These are phyloP conservation scores for Aspergillus aculeatinus DNA, from an alignment of 2,329 filamentous ascomycete genomes.

Conservation along the genomic window DNA sequence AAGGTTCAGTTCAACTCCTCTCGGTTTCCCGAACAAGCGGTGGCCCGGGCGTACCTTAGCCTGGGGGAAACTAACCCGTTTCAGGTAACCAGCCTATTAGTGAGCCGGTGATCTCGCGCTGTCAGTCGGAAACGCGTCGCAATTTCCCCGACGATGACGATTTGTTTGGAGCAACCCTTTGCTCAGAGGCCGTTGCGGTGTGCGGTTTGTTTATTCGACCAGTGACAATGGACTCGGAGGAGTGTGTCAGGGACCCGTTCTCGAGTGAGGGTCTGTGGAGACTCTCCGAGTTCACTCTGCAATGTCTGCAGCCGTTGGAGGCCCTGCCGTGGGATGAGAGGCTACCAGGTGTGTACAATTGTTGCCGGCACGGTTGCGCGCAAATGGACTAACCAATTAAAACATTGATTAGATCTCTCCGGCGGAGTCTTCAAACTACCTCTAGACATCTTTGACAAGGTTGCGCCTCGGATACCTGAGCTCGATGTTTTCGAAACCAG, in stretches of 20 bases:
- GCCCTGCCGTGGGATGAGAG: constrained; percentile 35
- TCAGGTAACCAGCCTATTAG: constrained; percentile 13
- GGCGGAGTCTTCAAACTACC: constrained; percentile 26
- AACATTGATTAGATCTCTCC: constrained; percentile 22
- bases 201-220: background rate
- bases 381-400: background rate
- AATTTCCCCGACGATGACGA: constrained; percentile 12
- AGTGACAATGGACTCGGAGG: constrained; percentile 28
- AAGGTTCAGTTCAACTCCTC: background rate
- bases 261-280: constrained; percentile 38
- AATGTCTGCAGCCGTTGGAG: constrained; percentile 38
- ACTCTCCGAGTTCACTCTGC: constrained; percentile 39
- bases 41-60: constrained; percentile 25
- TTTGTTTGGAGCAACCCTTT: background rate
- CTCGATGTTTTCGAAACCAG: constrained; percentile 34
- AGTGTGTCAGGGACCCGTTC: constrained; percentile 32
- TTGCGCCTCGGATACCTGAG: constrained; percentile 30
- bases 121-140: constrained; percentile 19
- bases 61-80: constrained; percentile 13
- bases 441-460: constrained; percentile 22
- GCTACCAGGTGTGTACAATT: constrained; percentile 32
- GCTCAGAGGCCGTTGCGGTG: background rate
- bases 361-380: background rate
- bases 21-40: constrained; percentile 29
- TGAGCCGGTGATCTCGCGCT: constrained; percentile 22